Percentiles rank a stretch among this genome's conserved stretches.
These are phyloP conservation scores for Selaginella moellendorffii DNA, from an alignment of 75 land plant genomes.

Conservation along the genomic window DNA sequence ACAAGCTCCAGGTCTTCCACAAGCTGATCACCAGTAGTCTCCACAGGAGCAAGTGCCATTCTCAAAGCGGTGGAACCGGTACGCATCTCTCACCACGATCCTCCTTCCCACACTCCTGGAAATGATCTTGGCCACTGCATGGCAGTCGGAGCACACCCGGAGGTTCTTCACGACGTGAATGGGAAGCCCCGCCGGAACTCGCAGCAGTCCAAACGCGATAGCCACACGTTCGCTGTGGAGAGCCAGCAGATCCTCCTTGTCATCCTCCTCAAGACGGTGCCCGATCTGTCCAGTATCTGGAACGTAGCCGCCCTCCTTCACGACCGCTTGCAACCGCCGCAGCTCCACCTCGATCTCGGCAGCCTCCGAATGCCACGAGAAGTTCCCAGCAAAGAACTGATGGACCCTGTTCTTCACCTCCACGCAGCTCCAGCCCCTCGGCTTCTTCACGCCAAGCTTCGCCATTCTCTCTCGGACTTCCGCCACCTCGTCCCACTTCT, in stretches of 20 bases:
- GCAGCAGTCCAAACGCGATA: constrained; percentile 2
- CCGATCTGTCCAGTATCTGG: background rate
- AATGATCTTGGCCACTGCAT: constrained; percentile 8
- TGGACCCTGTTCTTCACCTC: constrained; percentile 6
- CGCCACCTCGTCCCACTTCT: constrained; percentile 20
- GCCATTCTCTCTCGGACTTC: constrained; percentile 14
- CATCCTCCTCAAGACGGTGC: background rate
- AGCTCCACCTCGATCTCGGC: too few relatives aligned
- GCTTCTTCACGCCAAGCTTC: constrained; percentile 7
- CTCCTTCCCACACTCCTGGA: constrained; percentile 4
- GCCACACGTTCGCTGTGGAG: constrained; percentile 1
- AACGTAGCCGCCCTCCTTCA: constrained; percentile 5
- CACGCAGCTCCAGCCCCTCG: constrained; percentile 1
- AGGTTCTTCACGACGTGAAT: background rate
- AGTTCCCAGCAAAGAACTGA: constrained; percentile 5
- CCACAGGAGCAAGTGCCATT: too few relatives aligned
- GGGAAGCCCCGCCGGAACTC: background rate
- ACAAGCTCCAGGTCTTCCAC: too few relatives aligned
- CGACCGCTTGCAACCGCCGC: too few relatives aligned
- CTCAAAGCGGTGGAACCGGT: too few relatives aligned
- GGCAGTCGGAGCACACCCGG: too few relatives aligned
- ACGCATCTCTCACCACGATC: too few relatives aligned
- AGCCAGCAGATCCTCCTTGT: background rate
- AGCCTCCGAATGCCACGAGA: too few relatives aligned
- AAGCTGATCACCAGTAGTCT: too few relatives aligned